Evolutionary conservation across 176 grass and related monocot genomes (phyloP).

Genomic region (Areca catechu): DNA sequence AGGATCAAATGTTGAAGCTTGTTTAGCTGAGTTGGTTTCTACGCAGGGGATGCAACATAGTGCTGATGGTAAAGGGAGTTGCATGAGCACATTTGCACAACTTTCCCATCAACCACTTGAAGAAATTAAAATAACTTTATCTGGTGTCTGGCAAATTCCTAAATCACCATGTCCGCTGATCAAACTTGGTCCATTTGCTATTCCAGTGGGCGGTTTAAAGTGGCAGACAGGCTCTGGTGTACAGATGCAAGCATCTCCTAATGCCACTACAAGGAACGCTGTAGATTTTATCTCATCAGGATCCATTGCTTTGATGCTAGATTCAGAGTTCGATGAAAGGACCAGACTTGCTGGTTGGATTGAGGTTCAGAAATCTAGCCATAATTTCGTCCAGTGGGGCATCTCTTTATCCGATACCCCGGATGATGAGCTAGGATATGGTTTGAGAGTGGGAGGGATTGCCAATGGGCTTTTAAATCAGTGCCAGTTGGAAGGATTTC

Average conservation of each 20-base stretch:
- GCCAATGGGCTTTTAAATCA: conserved; percentile 7
- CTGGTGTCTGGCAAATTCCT: conserved; percentile 18
- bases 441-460: conserved; percentile 15
- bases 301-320: conserved; percentile 25
- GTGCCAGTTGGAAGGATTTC: conserved; percentile 37
- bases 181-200: conserved; percentile 20
- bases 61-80: conserved; percentile 10
- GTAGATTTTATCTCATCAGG: background rate
- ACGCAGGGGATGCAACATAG: conserved; percentile 16
- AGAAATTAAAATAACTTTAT: conserved; percentile 25
- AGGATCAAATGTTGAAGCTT: conserved; percentile 20
- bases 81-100: conserved; percentile 22
- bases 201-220: conserved; percentile 21
- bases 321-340: conserved; percentile 16
- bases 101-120: conserved; percentile 23
- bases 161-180: conserved; percentile 10
- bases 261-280: background rate
- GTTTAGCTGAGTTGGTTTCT: conserved; percentile 22
- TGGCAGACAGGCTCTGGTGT: conserved; percentile 8
- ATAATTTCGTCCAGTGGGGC: conserved; percentile 16
- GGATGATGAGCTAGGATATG: conserved; percentile 25
- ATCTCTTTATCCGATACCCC: conserved; percentile 25
- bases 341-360: conserved; percentile 28
- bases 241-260: background rate
- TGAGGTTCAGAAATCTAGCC: conserved; percentile 3